Conservation (phyloP, 208 protist species). For the Acanthamoeba lenticulata region DNA sequence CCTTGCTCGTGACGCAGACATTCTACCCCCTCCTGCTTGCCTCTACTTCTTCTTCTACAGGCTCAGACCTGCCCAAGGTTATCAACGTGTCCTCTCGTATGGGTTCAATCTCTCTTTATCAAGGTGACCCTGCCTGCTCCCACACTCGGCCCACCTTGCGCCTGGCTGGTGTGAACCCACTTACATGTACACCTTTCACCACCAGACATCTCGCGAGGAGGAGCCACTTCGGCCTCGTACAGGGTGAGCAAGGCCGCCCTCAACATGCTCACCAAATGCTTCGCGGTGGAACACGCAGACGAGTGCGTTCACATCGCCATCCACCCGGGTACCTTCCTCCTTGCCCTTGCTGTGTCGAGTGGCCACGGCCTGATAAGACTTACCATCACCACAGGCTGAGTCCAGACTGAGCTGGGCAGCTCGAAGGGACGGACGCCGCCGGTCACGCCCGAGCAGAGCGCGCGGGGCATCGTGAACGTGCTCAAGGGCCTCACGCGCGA, state of each 20-base stretch:
- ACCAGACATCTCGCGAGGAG: neutral
- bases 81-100: conserved; percentile 3
- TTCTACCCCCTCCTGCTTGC: neutral
- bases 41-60: neutral
- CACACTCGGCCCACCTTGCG: neutral
- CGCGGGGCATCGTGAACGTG: neutral
- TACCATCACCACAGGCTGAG: neutral
- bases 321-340: neutral
- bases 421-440: neutral
- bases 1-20: neutral
- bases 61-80: neutral
- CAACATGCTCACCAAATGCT: conserved; percentile 14
- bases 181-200: neutral
- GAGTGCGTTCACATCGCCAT: neutral
- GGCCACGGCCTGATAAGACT: neutral
- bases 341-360: neutral
- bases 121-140: neutral
- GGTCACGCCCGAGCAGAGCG: neutral
- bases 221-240: neutral
- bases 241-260: conserved; percentile 13
- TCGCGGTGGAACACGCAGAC: neutral
- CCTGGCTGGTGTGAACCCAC: neutral
- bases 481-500: neutral
- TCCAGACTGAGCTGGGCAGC: neutral
- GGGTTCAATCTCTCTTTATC: neutral